Conservation (phyloP, 805 yeast genomes). For the Yamadazyma endophytica region DNA sequence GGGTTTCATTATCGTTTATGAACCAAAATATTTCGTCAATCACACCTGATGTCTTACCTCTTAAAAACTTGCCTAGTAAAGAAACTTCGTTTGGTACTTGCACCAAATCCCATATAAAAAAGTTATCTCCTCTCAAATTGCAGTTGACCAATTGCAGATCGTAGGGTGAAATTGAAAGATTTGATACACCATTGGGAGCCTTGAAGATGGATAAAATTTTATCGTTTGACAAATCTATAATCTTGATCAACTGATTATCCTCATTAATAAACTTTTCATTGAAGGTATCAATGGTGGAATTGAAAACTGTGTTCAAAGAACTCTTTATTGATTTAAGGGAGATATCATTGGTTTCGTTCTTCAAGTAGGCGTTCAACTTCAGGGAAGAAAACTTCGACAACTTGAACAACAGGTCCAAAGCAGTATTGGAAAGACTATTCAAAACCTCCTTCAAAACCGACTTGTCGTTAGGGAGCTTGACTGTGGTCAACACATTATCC, state of each 20-base stretch:
- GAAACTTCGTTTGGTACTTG: slow-evolving; percentile 47
- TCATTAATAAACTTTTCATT: slow-evolving; percentile 14
- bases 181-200: slow-evolving; percentile 61
- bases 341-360: slow-evolving; percentile 13
- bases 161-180: slow-evolving; percentile 56
- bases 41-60: slow-evolving; percentile 61
- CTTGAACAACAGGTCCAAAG: slow-evolving; percentile 48
- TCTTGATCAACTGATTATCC: slow-evolving; percentile 36
- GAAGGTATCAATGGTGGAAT: slow-evolving; percentile 16
- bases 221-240: slow-evolving; percentile 45
- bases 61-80: slow-evolving; percentile 51
- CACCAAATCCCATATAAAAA: slow-evolving; percentile 62
- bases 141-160: slow-evolving; percentile 54
- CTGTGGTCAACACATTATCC: slow-evolving; percentile 34
- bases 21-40: slow-evolving; percentile 54
- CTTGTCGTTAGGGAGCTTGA: slow-evolving; percentile 43
- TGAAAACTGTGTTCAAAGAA: slow-evolving; percentile 28
- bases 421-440: slow-evolving; percentile 45
- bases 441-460: slow-evolving; percentile 47
- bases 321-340: slow-evolving; percentile 25
- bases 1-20: slow-evolving; percentile 27
- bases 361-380: slow-evolving; percentile 38
- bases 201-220: slow-evolving; percentile 41
- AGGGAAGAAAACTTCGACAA: slow-evolving; percentile 41
- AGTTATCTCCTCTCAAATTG: slow-evolving; percentile 55